These are phyloP conservation scores for Apiospora sp. DNA, from an alignment of 2,329 filamentous ascomycete genomes.

Conservation along the genomic window DNA sequence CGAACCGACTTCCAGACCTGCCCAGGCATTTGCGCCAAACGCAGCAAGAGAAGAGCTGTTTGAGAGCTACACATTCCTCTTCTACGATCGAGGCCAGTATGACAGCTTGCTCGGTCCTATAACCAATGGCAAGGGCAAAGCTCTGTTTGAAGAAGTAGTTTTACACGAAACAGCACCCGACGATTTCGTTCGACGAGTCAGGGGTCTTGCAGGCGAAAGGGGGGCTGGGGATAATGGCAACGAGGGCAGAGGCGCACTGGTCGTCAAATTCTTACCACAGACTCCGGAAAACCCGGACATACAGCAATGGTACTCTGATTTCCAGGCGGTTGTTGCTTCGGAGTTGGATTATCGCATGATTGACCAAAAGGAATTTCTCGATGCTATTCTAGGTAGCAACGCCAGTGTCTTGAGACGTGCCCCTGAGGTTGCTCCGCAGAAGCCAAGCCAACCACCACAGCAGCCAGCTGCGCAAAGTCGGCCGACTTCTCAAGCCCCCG, in stretches of 20 bases:
- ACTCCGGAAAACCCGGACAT: slow-evolving; percentile 64
- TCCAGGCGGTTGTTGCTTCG: slow-evolving; percentile 74
- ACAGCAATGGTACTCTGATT: slow-evolving; percentile 72
- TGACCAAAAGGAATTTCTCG: slow-evolving; percentile 89
- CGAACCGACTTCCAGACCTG: slow-evolving; percentile 75
- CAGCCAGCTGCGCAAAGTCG: slow-evolving; percentile 27
- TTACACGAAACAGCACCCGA: slow-evolving; percentile 71
- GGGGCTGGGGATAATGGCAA: slow-evolving; percentile 69
- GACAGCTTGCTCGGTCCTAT: slow-evolving; percentile 78
- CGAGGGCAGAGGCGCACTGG: slow-evolving; percentile 75
- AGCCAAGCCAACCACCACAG: slow-evolving; percentile 13
- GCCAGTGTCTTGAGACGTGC: slow-evolving; percentile 74
- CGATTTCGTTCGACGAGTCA: slow-evolving; percentile 82
- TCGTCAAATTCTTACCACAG: slow-evolving; percentile 74
- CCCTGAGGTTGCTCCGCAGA: slow-evolving; percentile 57
- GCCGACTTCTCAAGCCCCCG: slow-evolving; percentile 11
- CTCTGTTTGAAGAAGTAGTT: slow-evolving; percentile 69
- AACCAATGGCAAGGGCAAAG: slow-evolving; percentile 83
- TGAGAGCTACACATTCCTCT: slow-evolving; percentile 87
- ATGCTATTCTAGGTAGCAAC: slow-evolving; percentile 85
- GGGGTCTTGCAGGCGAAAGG: slow-evolving; percentile 77
- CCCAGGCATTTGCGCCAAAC: slow-evolving; percentile 77
- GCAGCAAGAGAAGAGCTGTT: slow-evolving; percentile 74
- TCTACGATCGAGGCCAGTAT: slow-evolving; percentile 79
- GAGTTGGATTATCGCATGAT: slow-evolving; percentile 83